Evolutionary conservation across 2,329 filamentous ascomycete genomes (phyloP).

Genomic region (Pyrenochaeta sp.): DNA sequence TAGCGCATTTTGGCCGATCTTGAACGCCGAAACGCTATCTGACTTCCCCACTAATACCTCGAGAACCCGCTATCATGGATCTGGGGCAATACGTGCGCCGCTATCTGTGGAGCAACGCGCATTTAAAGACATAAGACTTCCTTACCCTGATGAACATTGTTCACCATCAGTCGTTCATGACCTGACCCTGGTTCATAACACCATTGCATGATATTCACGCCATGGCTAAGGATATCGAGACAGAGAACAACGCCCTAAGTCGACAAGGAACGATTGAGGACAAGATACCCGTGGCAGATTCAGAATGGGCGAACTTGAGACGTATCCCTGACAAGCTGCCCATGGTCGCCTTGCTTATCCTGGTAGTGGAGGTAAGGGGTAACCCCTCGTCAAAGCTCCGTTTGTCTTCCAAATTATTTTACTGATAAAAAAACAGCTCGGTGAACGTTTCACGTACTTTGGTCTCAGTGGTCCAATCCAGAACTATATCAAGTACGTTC

Average conservation of each 20-base stretch:
- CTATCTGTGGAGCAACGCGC: conserved; percentile 4
- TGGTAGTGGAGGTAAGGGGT: conserved; percentile 16
- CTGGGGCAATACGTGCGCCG: conserved; percentile 6
- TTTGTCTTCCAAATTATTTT: background rate
- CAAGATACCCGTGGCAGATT: conserved; percentile 1
- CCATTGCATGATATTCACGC: background rate
- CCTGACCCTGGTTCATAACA: background rate
- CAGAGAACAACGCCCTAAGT: conserved; percentile 3
- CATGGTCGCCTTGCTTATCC: conserved; percentile 17
- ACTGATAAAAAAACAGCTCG: background rate
- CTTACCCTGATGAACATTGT: background rate
- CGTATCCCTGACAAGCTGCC: conserved; percentile 15
- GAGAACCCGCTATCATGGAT: conserved; percentile 2
- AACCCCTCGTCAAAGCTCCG: background rate
- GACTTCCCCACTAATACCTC: conserved; percentile 1
- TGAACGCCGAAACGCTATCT: conserved; percentile 6
- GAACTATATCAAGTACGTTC: conserved; percentile 41
- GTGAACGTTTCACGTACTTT: conserved; percentile 23
- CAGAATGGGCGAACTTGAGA: conserved; percentile 12
- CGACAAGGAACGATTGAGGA: conserved; percentile 8
- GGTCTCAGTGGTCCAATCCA: conserved; percentile 19
- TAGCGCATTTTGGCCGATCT: conserved; percentile 11
- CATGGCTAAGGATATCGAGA: conserved; percentile 12
- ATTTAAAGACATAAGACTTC: conserved; percentile 8
- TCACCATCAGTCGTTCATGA: conserved; percentile 1